Base-by-base conservation (phyloP, 306 rosid species). In the Dicorynia guianensis region DNA sequence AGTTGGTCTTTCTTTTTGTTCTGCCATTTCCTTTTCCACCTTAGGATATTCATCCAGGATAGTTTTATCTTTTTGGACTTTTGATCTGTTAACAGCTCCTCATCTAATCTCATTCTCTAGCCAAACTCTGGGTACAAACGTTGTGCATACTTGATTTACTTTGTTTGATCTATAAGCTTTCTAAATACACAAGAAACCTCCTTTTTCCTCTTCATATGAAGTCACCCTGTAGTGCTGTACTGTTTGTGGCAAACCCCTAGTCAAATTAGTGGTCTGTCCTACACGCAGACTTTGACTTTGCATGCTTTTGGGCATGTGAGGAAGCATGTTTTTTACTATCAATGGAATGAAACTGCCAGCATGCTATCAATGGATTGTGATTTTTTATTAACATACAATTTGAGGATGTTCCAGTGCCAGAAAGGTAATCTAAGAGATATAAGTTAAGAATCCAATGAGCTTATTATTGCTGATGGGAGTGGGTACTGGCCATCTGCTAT, bases 321-420 rank as follows among this genome's bases (percentile, higher is more conserved):
- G 42, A 54, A 38, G 15, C 47, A 48, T 54, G 63, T 76, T 46
- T 69, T 42, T 43, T 59, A 10, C 33, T 8, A 5, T 20, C 7
- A 17, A 49, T 59, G 12, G 38, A n/a, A 42, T 36, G 30, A 2
- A 54, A 67, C n/a, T 76, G 63, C 44, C 49, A 12, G 36, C 74
- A 63, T 8, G 33, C 63, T 6, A 56, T 71, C 18, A 12, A 15
- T 63, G 49, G 55, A 47, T 61, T 44, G 11, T 38, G 11, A 25
- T 57, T 56, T 35, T 68, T 12, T 61, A 19, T 69, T 40, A 11
- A 5, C 30, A 7, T 79, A 68, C 38, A 10, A 46, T 46, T 12
- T 68, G 48, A 68, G 48, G 48, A 64, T 55, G 44, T 70, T 74
- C 48, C 56, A 68, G 80, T 63, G 74, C 69, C 67, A 11, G 53